These are phyloP conservation scores for Anthracocystis setariae DNA, from an alignment of 1,284 basidiomycete genomes.

Conservation along the genomic window DNA sequence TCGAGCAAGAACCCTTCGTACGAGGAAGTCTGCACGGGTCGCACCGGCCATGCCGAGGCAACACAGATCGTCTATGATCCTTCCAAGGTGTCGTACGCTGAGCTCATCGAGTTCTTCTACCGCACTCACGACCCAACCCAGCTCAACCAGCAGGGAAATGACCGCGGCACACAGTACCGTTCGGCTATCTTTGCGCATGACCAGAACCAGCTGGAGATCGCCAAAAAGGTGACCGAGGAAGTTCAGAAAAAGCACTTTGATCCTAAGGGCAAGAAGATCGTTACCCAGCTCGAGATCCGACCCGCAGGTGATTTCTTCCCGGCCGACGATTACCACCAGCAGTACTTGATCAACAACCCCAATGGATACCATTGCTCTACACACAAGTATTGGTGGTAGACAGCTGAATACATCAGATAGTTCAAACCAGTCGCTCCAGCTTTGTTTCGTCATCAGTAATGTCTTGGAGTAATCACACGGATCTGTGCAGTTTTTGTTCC, in stretches of 20 bases:
- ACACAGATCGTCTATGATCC: conserved; percentile 87
- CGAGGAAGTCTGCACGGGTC: conserved; percentile 76
- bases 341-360: conserved; percentile 62
- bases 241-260: conserved; percentile 81
- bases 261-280: conserved; percentile 79
- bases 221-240: conserved; percentile 82
- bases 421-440: neutral
- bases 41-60: conserved; percentile 90
- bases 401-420: neutral
- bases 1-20: conserved; percentile 72
- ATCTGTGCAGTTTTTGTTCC: too few relatives aligned
- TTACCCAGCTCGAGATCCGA: conserved; percentile 71
- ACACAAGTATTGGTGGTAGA: conserved; percentile 50
- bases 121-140: conserved; percentile 93
- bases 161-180: conserved; percentile 77
- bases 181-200: conserved; percentile 88
- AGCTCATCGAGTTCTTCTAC: conserved; percentile 75
- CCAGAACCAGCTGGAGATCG: conserved; percentile 79
- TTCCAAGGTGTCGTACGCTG: conserved; percentile 77
- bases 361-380: conserved; percentile 63
- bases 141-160: conserved; percentile 67
- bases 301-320: conserved; percentile 43
- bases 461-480: too few relatives aligned
- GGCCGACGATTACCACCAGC: conserved; percentile 66
- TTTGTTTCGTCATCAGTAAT: too few relatives aligned